Percentiles rank a stretch among this genome's conserved stretches.
These are phyloP conservation scores for Leccinum variicolor DNA, from an alignment of 768 basidiomycete genomes.

Conservation along the genomic window DNA sequence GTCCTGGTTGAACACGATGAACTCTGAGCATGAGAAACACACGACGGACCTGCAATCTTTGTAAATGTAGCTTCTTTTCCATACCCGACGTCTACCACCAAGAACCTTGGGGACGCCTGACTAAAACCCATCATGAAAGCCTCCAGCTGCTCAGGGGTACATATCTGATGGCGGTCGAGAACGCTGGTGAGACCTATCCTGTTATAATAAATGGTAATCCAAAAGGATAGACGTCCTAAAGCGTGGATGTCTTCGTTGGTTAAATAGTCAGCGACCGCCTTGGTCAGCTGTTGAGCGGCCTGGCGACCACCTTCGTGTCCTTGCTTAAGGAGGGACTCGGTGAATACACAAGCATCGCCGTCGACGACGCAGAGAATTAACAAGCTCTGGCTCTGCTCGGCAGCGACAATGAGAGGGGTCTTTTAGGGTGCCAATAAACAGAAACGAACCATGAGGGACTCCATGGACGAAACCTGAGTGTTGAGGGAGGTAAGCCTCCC, in stretches of 20 bases:
- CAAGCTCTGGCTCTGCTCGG: slow-evolving; percentile 53
- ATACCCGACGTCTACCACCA: slow-evolving; percentile 64
- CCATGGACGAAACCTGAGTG: slow-evolving; percentile 57
- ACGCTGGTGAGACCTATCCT: slow-evolving; percentile 50
- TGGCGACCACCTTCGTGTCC: slow-evolving; percentile 64
- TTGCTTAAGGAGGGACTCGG: slow-evolving; percentile 52
- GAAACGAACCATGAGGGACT: slow-evolving; percentile 43
- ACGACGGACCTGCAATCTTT: slow-evolving; percentile 64
- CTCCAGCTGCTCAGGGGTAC: slow-evolving; percentile 63
- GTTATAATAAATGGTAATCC: slow-evolving; percentile 73
- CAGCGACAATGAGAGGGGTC: slow-evolving; percentile 1
- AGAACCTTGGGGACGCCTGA: slow-evolving; percentile 69
- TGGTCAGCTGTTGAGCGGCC: slow-evolving; percentile 62
- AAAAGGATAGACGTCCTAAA: slow-evolving; percentile 67
- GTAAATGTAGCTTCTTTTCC: slow-evolving; percentile 57
- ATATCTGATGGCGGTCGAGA: slow-evolving; percentile 51
- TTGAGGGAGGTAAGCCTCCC: slow-evolving; percentile 63
- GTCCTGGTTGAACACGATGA: not conserved
- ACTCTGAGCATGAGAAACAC: not conserved
- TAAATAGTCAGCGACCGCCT: slow-evolving; percentile 65
- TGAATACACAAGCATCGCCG: slow-evolving; percentile 68
- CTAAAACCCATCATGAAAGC: slow-evolving; percentile 72
- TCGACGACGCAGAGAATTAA: slow-evolving; percentile 75
- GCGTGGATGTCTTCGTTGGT: slow-evolving; percentile 57
- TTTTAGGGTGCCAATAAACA: not conserved